Evolutionary conservation across 2,329 filamentous ascomycete genomes (phyloP), one percentile per base, ranked within the genome.

Genomic region (Drechslera avenae): DNA sequence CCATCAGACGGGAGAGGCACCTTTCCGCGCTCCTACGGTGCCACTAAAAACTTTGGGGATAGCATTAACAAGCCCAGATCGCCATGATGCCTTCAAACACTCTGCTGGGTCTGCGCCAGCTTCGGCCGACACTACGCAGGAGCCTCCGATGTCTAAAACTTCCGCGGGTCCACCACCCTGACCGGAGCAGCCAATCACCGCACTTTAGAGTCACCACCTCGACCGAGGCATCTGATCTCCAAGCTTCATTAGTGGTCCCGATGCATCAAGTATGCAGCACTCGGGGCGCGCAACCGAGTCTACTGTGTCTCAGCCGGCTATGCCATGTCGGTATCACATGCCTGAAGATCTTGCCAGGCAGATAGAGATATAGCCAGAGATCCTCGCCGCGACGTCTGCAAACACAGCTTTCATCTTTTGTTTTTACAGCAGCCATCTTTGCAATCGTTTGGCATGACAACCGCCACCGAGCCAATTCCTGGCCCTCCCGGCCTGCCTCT

Each of bases 401-500:
- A 23, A 23, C 21, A 23, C 21, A 23, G 21, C 21, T 23, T 23
- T 7, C 21, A 23, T 23, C 21, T 23, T 23, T 7, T 8, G 9
- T 23, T 8, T 23, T 5, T 14, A 14, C 19, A 5, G 18, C 12
- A 12, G 14, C 3, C 34, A 3, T 7, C 18, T n/a, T 19, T 31
- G 10, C 7, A 14, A 23, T 23, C 18, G 7, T 16, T 45, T 7
- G 4, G 14, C 13, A 43, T 12, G 5, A 13, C 23, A 14, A 4
- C 16, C 31, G 17, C 3, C 33, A 9, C 80, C 26, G 51, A 53
- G 34, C 50, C 54, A 2, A 87, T 90, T 45, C 86, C 87, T 1
- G 80, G 83, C 39, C 87, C 87, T 19, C 79, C 78, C 46, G 85
- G 83, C 2, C 75, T 87, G 48, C 87, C 86, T 1, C 69, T 90